phyloP scores from a whole-genome alignment of 306 rosid species.

The Sindora glabra region DNA sequence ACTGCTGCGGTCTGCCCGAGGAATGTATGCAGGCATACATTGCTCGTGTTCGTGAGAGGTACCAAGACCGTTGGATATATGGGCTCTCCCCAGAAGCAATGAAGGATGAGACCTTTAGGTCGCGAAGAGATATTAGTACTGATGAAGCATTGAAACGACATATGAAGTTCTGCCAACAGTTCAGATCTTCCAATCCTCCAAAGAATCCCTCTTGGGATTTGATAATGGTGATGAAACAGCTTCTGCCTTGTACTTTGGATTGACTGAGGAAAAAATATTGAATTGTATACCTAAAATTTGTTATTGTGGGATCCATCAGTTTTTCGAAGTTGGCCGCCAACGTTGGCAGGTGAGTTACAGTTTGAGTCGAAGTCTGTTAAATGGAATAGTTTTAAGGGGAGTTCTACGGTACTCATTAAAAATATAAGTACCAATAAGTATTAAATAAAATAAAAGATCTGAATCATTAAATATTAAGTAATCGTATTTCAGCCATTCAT shows the following conservation, averaged over 20 bases:
- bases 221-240: constrained; percentile 55
- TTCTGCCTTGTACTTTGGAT: constrained; percentile 47
- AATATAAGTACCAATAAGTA: no score
- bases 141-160: constrained; percentile 64
- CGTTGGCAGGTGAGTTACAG: no score
- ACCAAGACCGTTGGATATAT: constrained; percentile 69
- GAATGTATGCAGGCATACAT: constrained; percentile 72
- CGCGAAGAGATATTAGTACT: constrained; percentile 19
- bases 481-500: no score
- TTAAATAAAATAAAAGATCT: no score
- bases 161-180: constrained; percentile 37
- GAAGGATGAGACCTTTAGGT: constrained; percentile 41
- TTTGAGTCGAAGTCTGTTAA: no score
- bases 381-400: no score
- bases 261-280: constrained; percentile 36
- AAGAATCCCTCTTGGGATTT: constrained; percentile 33
- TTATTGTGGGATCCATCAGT: no score
- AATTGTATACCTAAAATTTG: no score
- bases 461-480: no score
- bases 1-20: constrained; percentile 67
- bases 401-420: no score
- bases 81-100: constrained; percentile 76
- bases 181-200: constrained; percentile 44
- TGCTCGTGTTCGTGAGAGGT: constrained; percentile 41
- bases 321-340: no score